Evolutionary conservation across 345 rosid species (phyloP), one percentile per base, ranked within the genome.

Genomic region (Ceriops decandra): DNA sequence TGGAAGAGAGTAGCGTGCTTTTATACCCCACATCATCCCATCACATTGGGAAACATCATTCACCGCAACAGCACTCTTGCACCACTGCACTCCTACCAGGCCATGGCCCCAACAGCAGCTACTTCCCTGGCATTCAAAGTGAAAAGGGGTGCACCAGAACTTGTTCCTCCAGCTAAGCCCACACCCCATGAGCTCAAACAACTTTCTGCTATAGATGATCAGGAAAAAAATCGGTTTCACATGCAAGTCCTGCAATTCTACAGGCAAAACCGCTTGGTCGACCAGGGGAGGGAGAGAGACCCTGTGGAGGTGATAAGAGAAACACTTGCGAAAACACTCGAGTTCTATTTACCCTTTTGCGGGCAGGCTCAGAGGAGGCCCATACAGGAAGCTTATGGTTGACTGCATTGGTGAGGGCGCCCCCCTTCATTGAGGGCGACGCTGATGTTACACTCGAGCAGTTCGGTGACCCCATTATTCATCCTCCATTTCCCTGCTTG

Each of bases 121-220:
- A 2, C 49, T 9, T 28, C 76, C 5, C 56, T 67, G 1, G 57
- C 53, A 2, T 73, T 67, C 71, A 73, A 60, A 11, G 71, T 73
- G 21, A 28, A 28, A 22, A 30, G 63, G 57, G 62, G 53, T 6
- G 49, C 68, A 46, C 77, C 77, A 0, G 77, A 67, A 4, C 42
- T 67, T 0, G 11, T 73, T 27, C 1, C 27, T 2, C 77, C 77
- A 0, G 35, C 63, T 8, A 53, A 24, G 16, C 52, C 72, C 9
- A 73, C 77, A 15, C 77, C 77, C 0, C 77, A 67, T 31, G 77
- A 73, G 49, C 24, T 73, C 49, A 73, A 73, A 30, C 59, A 22
- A 0, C 46, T 73, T 4, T 73, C 77, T 1, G 77, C 67, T 51
- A 67, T 62, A 0, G 77, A 73, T 56, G 72, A 67, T 35, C 72